These are phyloP conservation scores for Malassezia arunalokei DNA, from an alignment of 1,284 basidiomycete species.

Conservation along the genomic window DNA sequence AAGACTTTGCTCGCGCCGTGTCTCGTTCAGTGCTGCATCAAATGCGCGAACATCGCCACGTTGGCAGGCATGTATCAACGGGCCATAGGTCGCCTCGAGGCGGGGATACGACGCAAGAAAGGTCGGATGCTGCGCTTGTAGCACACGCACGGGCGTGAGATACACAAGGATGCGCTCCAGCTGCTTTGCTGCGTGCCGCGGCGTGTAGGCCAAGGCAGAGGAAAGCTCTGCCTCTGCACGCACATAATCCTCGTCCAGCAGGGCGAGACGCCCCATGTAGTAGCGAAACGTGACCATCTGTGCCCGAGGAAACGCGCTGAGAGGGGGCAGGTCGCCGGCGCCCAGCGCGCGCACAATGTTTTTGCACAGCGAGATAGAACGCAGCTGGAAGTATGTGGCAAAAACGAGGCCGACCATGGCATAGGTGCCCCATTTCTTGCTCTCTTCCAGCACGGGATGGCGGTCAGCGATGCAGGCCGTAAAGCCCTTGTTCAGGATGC, in stretches of 20 bases:
- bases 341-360: conserved; percentile 80
- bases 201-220: conserved; percentile 69
- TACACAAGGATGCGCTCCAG: conserved; percentile 67
- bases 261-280: conserved; percentile 84
- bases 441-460: conserved; percentile 55
- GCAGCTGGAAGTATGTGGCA: conserved; percentile 90
- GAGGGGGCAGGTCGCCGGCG: conserved; percentile 71
- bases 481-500: conserved; percentile 82
- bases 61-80: conserved; percentile 67
- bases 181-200: conserved; percentile 42
- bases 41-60: conserved; percentile 67
- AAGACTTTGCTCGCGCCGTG: conserved; percentile 54
- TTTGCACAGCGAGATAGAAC: conserved; percentile 76
- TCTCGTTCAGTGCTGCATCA: conserved; percentile 57
- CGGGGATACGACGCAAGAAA: conserved; percentile 61
- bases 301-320: conserved; percentile 63
- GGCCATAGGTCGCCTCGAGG: conserved; percentile 62
- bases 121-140: conserved; percentile 72
- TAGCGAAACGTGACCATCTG: conserved; percentile 71
- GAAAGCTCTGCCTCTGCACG: conserved; percentile 71
- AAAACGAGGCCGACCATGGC: conserved; percentile 81
- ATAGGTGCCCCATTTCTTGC: conserved; percentile 82
- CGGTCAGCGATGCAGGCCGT: conserved; percentile 78
- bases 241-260: conserved; percentile 75
- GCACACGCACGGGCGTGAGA: conserved; percentile 72